Evolutionary conservation across 192 early-diverging fungal genomes (phyloP).

Genomic region (Glomus cerebriforme): DNA sequence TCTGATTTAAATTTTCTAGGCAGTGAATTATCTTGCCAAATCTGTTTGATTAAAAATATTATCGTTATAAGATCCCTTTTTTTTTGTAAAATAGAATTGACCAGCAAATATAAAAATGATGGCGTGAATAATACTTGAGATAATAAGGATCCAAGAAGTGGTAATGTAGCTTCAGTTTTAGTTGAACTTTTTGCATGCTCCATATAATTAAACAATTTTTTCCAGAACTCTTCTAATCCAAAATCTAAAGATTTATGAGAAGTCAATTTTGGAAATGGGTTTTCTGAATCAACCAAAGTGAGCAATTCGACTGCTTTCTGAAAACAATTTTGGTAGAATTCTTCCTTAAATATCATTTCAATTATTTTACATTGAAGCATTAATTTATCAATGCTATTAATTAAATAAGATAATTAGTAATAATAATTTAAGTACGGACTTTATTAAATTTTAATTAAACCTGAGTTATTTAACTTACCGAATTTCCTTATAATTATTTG

Average conservation of each 20-base stretch:
- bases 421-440: not conserved
- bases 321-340: not conserved
- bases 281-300: not conserved
- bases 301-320: not conserved
- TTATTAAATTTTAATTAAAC: no score
- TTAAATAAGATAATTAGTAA: not conserved
- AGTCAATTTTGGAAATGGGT: slow-evolving; percentile 9
- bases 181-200: slow-evolving; percentile 9
- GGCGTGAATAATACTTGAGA: slow-evolving; percentile 1
- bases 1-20: not conserved
- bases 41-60: no score
- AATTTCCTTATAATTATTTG: not conserved
- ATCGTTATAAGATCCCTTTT: no score
- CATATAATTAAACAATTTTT: slow-evolving; percentile 4
- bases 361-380: slow-evolving; percentile 14
- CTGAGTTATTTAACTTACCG: not conserved
- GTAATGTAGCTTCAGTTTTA: slow-evolving; percentile 1
- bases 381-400: not conserved
- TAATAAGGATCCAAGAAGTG: not conserved
- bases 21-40: slow-evolving; percentile 9
- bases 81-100: no score
- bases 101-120: no score
- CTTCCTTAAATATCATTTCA: slow-evolving; percentile 22
- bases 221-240: slow-evolving; percentile 18
- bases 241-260: not conserved